These are phyloP conservation scores for Apiospora malaysiana DNA, from an alignment of 2,329 filamentous ascomycete genomes.

Conservation along the genomic window DNA sequence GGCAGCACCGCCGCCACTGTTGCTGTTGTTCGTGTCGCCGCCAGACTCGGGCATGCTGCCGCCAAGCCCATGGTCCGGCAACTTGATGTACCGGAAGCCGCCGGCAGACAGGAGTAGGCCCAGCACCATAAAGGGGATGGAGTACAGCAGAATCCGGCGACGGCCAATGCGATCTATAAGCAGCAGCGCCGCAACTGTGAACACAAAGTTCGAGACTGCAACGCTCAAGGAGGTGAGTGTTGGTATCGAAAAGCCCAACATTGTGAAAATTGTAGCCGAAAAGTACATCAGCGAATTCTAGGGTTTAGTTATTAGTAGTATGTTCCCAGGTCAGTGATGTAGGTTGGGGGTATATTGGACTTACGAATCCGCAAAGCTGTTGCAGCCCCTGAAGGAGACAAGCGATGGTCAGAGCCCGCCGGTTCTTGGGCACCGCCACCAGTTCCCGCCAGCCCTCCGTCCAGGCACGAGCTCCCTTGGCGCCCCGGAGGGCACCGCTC, in stretches of 20 bases:
- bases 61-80: constrained; percentile 35
- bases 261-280: constrained; percentile 79
- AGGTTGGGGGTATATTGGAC: neutral
- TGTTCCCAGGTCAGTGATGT: neutral
- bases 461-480: constrained; percentile 39
- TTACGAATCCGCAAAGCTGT: constrained; percentile 79
- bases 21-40: neutral
- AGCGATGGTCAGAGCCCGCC: constrained; percentile 81
- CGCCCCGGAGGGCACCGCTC: constrained; percentile 46
- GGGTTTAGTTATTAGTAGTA: constrained; percentile 45
- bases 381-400: constrained; percentile 87
- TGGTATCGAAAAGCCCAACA: constrained; percentile 78
- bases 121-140: constrained; percentile 81
- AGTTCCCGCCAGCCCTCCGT: constrained; percentile 59
- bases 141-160: constrained; percentile 79
- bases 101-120: constrained; percentile 74
- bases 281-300: constrained; percentile 90
- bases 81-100: constrained; percentile 71
- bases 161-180: constrained; percentile 82
- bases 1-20: constrained; percentile 44
- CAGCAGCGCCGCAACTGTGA: constrained; percentile 76
- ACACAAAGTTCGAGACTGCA: constrained; percentile 81
- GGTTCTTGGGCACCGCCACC: constrained; percentile 64
- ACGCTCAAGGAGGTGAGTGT: constrained; percentile 82
- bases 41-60: neutral